A percentile compares a stretch with the other conserved stretches of the same genome.
Conservation (phyloP, 2,329 filamentous ascomycete genomes). For the Penicillium sp. region DNA sequence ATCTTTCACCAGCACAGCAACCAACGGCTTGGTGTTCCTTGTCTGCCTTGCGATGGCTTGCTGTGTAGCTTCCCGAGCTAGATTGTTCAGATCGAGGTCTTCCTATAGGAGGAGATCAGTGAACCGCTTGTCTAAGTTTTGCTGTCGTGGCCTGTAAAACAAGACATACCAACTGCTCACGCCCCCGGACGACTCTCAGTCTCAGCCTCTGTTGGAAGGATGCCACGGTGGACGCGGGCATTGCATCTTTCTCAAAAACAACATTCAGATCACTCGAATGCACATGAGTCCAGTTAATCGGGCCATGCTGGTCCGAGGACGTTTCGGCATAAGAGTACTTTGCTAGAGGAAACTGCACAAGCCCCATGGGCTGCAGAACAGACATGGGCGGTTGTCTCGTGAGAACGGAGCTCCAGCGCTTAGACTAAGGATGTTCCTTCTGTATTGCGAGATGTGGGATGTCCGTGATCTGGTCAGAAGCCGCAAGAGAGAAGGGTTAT, state of each 20-base stretch:
- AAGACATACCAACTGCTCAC: conserved; percentile 33
- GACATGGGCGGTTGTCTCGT: conserved; percentile 1
- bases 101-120: conserved; percentile 28
- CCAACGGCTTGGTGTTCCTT: conserved; percentile 24
- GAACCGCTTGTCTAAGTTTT: not conserved
- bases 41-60: conserved; percentile 18
- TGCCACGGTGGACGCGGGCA: conserved; percentile 3
- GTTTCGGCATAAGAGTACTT: conserved; percentile 46
- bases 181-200: conserved; percentile 33
- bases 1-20: conserved; percentile 41
- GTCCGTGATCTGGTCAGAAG: too few species aligned
- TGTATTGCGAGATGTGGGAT: not conserved
- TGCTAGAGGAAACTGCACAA: conserved; percentile 26
- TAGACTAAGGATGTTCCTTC: not conserved
- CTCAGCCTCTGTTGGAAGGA: conserved; percentile 20
- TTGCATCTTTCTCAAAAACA: conserved; percentile 30
- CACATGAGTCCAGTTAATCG: conserved; percentile 44
- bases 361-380: not conserved
- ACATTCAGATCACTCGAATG: conserved; percentile 33
- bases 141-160: not conserved
- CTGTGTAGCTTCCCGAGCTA: conserved; percentile 24
- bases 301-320: conserved; percentile 31
- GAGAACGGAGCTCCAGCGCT: not conserved
- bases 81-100: conserved; percentile 35
- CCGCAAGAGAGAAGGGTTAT: not conserved